Evolutionary conservation across 495 filamentous ascomycete genomes (phyloP), one percentile per base, ranked within the genome.

Genomic region (Immersiella caudata): DNA sequence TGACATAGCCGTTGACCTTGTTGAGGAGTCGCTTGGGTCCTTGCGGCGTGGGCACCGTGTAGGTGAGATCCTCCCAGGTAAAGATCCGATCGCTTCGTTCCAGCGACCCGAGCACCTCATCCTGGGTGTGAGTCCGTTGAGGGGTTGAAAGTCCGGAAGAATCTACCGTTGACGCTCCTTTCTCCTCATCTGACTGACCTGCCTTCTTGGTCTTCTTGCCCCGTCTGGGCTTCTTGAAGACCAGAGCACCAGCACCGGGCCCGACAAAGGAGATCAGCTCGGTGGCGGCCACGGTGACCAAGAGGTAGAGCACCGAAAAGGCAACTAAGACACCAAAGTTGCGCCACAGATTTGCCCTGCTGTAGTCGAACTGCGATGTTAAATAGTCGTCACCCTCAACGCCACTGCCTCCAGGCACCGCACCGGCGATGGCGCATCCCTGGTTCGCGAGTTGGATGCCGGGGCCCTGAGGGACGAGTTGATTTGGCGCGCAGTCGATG

Each of bases 311-410:
- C 12, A 90, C 83, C 0, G 81, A 84, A 61, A 91, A 93, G 18
- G 88, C 89, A 50, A 92, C 83, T 46, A 93, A 70, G 21, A 93
- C 88, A 58, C 89, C 91, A 72, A 91, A 92, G 74, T 95, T 93
- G 20, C 91, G 88, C 92, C 92, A 95, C 20, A 93, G 75, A 71
- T 95, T 84, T 16, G 75, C 70, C 1, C 87, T 85, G 5, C 80
- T 84, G 72, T 93, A 94, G 54, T 63, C 67, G 33, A 84, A 78
- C 68, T 86, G 88, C 7, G 80, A 79, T 12, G 75, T 70, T 22
- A 94, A 68, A 69, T 93, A 94, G 21, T 81, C 80, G 20, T 80
- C 75, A 0, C 92, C 92, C 2, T 80, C 66, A 14, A 94, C 82
- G 21, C 74, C 76, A 1, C 79, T 77, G 18, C 81, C 76, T 7